Evolutionary conservation across 2,329 filamentous ascomycete genomes (phyloP).

Genomic region (Pezicula rhizophila): DNA sequence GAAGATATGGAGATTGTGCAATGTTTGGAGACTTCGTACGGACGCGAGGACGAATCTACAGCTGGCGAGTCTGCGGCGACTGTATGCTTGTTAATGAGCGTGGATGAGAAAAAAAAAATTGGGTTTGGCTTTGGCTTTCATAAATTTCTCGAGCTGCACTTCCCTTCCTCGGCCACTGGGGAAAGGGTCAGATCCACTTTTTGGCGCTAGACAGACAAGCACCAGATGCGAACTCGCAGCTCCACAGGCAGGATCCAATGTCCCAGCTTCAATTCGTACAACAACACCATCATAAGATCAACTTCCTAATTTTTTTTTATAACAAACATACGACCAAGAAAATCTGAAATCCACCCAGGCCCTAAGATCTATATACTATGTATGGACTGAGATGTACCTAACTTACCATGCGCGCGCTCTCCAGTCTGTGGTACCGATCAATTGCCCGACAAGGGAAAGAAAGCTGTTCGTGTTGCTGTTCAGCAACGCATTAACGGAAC

Average conservation of each 20-base stretch:
- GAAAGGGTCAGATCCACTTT: background rate
- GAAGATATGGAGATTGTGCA: background rate
- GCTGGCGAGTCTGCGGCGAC: background rate
- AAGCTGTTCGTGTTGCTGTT: too few relatives aligned
- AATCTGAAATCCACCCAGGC: too few relatives aligned
- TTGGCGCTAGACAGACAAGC: background rate
- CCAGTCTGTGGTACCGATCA: too few relatives aligned
- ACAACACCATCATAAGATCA: too few relatives aligned
- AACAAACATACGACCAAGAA: too few relatives aligned
- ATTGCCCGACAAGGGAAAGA: too few relatives aligned
- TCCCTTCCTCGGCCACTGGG: background rate
- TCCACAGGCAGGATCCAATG: too few relatives aligned
- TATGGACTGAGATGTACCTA: too few relatives aligned
- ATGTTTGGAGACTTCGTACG: background rate
- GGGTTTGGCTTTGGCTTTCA: background rate
- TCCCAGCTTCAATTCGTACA: too few relatives aligned
- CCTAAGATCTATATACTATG: too few relatives aligned
- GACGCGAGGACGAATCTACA: background rate
- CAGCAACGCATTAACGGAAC: background rate
- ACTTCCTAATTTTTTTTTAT: too few relatives aligned
- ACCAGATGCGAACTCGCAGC: background rate
- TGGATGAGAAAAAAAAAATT: background rate
- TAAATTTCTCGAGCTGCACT: constrained; percentile 1
- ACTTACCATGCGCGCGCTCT: too few relatives aligned
- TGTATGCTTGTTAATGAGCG: background rate